Evolutionary conservation across 179 eudicot genomes (phyloP).

Genomic region (Carnegiea gigantea): DNA sequence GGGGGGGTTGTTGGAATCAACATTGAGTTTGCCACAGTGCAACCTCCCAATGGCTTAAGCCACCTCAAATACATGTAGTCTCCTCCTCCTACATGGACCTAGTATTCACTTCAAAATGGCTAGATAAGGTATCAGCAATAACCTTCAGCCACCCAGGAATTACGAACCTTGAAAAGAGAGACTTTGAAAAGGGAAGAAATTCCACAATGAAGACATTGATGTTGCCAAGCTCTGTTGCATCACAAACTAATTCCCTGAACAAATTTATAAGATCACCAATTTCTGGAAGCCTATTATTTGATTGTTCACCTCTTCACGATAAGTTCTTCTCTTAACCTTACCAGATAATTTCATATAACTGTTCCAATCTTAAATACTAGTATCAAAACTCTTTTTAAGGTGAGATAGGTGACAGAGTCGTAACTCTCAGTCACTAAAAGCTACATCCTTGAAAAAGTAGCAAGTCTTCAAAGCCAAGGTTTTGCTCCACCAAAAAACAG

Average conservation of each 20-base stretch:
- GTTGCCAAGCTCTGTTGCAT: neutral
- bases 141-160: neutral
- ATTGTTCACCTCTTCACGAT: neutral
- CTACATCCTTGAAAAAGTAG: neutral
- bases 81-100: no score
- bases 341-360: neutral
- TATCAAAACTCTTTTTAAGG: neutral
- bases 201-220: neutral
- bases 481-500: neutral
- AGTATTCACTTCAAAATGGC: no score
- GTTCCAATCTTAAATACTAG: neutral
- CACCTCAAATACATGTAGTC: no score
- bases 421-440: neutral
- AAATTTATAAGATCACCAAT: neutral
- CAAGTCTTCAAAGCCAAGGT: neutral
- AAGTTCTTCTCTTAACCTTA: neutral
- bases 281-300: neutral
- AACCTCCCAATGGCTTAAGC: no score
- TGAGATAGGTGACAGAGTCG: neutral
- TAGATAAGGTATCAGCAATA: no score
- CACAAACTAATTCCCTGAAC: no score
- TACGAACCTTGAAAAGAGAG: neutral
- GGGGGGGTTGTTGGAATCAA: neutral
- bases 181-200: neutral
- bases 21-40: no score